Percentiles rank a stretch among this genome's conserved stretches.
Evolutionary conservation across 2,329 filamentous ascomycete species (phyloP).

Genomic region (Fusarium oligoseptatum): DNA sequence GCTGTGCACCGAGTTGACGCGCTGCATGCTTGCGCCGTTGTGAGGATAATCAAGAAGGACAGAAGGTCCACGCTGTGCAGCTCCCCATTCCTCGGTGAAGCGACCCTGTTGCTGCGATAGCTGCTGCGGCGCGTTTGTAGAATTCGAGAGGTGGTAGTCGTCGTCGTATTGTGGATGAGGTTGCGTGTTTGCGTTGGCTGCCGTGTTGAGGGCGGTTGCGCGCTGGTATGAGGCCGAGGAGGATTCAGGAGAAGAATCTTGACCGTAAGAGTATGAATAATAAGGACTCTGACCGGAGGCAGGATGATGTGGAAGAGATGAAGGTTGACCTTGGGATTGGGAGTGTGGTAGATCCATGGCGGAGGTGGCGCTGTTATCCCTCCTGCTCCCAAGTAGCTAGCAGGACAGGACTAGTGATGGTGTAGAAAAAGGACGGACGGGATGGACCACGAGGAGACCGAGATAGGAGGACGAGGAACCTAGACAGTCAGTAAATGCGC

Average conservation of each 20-base stretch:
- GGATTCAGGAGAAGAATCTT: slow-evolving; percentile 39
- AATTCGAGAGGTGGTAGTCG: slow-evolving; percentile 29
- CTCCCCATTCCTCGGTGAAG: slow-evolving; percentile 80
- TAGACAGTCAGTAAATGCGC: slow-evolving; percentile 30
- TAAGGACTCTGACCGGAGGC: slow-evolving; percentile 28
- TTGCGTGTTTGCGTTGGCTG: slow-evolving; percentile 31
- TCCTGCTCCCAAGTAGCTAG: slow-evolving; percentile 32
- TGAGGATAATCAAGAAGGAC: slow-evolving; percentile 64
- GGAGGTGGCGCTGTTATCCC: slow-evolving; percentile 46
- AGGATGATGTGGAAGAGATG: slow-evolving; percentile 38
- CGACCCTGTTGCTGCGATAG: slow-evolving; percentile 56
- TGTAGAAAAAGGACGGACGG: slow-evolving; percentile 19
- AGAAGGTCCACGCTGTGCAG: slow-evolving; percentile 75
- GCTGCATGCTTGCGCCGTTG: slow-evolving; percentile 62
- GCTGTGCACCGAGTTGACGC: slow-evolving; percentile 71
- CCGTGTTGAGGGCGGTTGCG: slow-evolving; percentile 31
- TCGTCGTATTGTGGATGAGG: slow-evolving; percentile 38
- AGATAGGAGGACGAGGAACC: slow-evolving; percentile 24
- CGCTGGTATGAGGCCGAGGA: slow-evolving; percentile 35
- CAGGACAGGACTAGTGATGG: slow-evolving; percentile 23
- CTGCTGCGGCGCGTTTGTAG: slow-evolving; percentile 36
- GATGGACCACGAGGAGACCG: slow-evolving; percentile 29
- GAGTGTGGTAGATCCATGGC: slow-evolving; percentile 50
- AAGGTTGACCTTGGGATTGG: slow-evolving; percentile 40
- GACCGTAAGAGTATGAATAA: slow-evolving; percentile 37